phyloP scores from a whole-genome alignment of 2,329 filamentous ascomycete genomes.

The Pyricularia grisea region DNA sequence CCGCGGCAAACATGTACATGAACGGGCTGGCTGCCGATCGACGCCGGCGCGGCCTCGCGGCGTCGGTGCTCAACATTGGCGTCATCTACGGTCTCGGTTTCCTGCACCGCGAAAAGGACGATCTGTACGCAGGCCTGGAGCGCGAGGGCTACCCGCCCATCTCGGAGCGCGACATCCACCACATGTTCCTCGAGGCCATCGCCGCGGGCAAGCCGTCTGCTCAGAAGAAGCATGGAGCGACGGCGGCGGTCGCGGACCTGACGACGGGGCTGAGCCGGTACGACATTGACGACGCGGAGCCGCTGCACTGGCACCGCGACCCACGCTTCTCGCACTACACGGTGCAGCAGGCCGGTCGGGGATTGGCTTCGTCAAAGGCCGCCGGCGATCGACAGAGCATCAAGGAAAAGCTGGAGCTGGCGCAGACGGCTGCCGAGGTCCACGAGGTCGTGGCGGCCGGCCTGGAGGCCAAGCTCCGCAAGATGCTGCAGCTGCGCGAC shows the following conservation, averaged over 20 bases:
- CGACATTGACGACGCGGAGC: constrained; percentile 16
- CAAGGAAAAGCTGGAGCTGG: constrained; percentile 17
- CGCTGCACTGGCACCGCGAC: constrained; percentile 32
- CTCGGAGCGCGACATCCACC: constrained; percentile 40
- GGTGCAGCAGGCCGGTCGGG: constrained; percentile 15
- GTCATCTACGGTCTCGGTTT: constrained; percentile 35
- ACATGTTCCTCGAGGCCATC: constrained; percentile 42
- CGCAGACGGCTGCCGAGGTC: constrained; percentile 13
- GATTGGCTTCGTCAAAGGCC: neutral
- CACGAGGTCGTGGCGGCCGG: constrained; percentile 16
- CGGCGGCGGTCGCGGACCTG: constrained; percentile 24
- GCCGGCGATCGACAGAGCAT: constrained; percentile 11
- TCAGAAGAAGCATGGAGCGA: neutral
- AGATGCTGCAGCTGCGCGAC: constrained; percentile 20
- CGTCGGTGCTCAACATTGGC: constrained; percentile 32
- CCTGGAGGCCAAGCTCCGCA: constrained; percentile 19
- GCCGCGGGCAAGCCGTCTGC: constrained; percentile 24
- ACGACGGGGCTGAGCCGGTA: constrained; percentile 31
- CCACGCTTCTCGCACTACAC: constrained; percentile 31
- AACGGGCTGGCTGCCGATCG: constrained; percentile 28
- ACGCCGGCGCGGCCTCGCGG: constrained; percentile 22
- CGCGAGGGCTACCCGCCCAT: constrained; percentile 35
- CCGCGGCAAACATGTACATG: constrained; percentile 37
- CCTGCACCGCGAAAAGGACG: constrained; percentile 28
- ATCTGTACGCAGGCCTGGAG: constrained; percentile 29